Conservation (phyloP, 2,329 filamentous ascomycete genomes). For the Verticillium nubilum region DNA sequence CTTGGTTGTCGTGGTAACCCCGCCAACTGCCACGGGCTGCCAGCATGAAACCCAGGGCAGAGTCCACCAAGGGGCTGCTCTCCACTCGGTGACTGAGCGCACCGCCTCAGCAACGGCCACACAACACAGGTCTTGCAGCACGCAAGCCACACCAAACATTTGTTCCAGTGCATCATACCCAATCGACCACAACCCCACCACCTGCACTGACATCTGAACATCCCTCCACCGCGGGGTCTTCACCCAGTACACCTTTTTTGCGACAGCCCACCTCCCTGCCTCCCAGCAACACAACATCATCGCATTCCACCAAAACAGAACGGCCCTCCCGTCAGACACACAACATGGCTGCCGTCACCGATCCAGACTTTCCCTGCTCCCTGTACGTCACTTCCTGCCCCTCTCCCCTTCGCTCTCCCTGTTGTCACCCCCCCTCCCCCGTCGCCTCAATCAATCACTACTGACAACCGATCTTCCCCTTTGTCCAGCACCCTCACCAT, state of each 20-base stretch:
- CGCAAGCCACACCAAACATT: no score
- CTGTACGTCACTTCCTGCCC: constrained; percentile 40
- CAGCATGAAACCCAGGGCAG: neutral
- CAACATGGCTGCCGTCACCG: constrained; percentile 32
- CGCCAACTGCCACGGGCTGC: neutral
- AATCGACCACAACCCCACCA: neutral
- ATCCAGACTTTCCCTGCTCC: constrained; percentile 55
- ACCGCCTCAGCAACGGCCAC: neutral
- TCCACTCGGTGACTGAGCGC: neutral
- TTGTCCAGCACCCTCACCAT: constrained; percentile 61
- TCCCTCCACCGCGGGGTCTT: neutral
- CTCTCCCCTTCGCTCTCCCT: neutral
- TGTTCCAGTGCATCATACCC: neutral
- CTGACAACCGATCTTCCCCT: neutral
- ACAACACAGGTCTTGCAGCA: neutral
- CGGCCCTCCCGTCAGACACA: neutral
- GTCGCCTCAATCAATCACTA: neutral
- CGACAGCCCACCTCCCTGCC: neutral
- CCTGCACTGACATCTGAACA: neutral
- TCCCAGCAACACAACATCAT: neutral
- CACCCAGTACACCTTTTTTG: neutral
- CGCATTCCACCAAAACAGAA: neutral
- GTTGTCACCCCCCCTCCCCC: constrained; percentile 12
- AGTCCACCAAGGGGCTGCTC: no score
- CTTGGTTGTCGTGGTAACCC: neutral